These are phyloP conservation scores for Hanseniaspora singularis DNA, from an alignment of 805 yeast species.

Conservation along the genomic window DNA sequence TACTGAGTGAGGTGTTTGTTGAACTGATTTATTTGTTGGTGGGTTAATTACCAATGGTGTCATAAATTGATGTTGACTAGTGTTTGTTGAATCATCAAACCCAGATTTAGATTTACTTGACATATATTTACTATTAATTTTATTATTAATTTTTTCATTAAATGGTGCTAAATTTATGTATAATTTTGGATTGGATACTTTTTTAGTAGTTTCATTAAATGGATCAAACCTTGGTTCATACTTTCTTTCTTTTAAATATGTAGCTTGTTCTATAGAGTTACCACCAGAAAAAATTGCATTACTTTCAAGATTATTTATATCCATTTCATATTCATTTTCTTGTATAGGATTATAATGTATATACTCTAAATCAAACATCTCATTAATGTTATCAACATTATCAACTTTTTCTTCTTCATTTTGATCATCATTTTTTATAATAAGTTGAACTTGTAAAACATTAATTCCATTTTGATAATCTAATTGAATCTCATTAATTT, in stretches of 20 bases:
- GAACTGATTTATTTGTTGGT: slow-evolving; percentile 35
- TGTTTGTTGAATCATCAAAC: background rate
- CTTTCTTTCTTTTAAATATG: slow-evolving; percentile 9
- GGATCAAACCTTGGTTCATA: slow-evolving; percentile 14
- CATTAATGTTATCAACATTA: slow-evolving; percentile 25
- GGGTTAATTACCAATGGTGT: slow-evolving; percentile 40
- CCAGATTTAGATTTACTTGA: background rate
- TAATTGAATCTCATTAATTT: slow-evolving; percentile 47
- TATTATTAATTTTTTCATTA: slow-evolving; percentile 1
- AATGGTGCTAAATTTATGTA: slow-evolving; percentile 14
- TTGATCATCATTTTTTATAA: slow-evolving; percentile 50
- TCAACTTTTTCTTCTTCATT: slow-evolving; percentile 40
- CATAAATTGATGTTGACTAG: slow-evolving; percentile 15
- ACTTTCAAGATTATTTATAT: background rate
- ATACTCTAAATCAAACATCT: slow-evolving; percentile 9
- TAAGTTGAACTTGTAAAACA: slow-evolving; percentile 34
- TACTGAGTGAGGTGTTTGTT: no score
- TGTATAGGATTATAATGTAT: slow-evolving; percentile 9
- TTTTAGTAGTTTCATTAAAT: slow-evolving; percentile 1
- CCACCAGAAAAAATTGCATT: slow-evolving; percentile 13
- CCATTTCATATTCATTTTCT: slow-evolving; percentile 1
- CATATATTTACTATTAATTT: background rate
- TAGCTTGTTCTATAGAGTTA: slow-evolving; percentile 9
- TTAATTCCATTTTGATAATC: slow-evolving; percentile 47
- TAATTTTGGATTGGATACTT: slow-evolving; percentile 18